A percentile compares a stretch with the other conserved stretches of the same genome.
Conservation (phyloP, 1,284 basidiomycete species). For the Cryptococcus hybrid region DNA sequence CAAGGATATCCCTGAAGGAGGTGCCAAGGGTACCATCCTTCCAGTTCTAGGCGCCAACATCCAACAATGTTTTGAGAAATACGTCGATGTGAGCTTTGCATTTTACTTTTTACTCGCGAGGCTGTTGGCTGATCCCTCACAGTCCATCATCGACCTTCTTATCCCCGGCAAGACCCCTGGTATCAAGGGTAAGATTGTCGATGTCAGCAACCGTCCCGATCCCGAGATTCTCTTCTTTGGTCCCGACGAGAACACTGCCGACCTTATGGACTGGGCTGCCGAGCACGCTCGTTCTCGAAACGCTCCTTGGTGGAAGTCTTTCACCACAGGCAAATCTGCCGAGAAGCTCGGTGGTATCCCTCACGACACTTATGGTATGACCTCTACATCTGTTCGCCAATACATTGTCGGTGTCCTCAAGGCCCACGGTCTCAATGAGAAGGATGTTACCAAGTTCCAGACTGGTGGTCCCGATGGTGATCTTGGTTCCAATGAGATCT, state of each 20-base stretch:
- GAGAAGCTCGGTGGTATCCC: conserved; percentile 77
- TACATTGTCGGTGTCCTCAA: conserved; percentile 95
- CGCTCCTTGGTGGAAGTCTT: conserved; percentile 76
- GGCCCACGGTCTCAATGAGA: conserved; percentile 90
- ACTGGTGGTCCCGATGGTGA: conserved; percentile 98
- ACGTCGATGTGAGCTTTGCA: conserved; percentile 73
- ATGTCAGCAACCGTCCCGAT: conserved; percentile 65
- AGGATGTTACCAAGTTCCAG: conserved; percentile 96
- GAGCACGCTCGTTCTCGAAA: conserved; percentile 57
- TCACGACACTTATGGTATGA: conserved; percentile 54
- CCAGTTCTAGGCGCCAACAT: conserved; percentile 87
- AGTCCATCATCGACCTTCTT: conserved; percentile 84
- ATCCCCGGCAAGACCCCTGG: conserved; percentile 90
- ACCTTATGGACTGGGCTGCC: conserved; percentile 99
- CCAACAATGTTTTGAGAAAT: conserved; percentile 94
- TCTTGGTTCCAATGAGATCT: conserved; percentile 94
- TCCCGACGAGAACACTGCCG: conserved; percentile 95
- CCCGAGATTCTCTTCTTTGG: conserved; percentile 98
- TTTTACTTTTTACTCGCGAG: conserved; percentile 13
- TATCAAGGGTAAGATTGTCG: conserved; percentile 93
- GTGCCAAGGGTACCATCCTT: conserved; percentile 95
- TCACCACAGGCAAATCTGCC: conserved; percentile 98
- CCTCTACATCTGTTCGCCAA: conserved; percentile 85
- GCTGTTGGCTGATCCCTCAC: conserved; percentile 14
- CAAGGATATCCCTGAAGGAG: conserved; percentile 97